These are phyloP conservation scores for Tolypocladium nubicola DNA, from an alignment of 2,329 filamentous ascomycete species.

Conservation along the genomic window DNA sequence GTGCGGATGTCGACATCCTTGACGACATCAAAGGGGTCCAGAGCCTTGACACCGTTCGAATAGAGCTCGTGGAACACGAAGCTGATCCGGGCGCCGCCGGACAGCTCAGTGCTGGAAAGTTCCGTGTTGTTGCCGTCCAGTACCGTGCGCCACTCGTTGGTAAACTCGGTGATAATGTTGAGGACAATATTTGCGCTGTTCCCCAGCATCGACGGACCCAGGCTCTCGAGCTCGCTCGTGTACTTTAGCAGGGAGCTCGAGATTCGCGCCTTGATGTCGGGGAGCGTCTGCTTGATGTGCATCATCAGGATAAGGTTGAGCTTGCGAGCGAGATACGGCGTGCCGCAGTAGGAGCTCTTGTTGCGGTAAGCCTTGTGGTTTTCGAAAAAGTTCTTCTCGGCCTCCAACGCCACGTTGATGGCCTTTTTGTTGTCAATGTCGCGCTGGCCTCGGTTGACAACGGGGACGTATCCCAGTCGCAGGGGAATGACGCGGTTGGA, in stretches of 20 bases:
- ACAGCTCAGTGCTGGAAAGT: slow-evolving; percentile 86
- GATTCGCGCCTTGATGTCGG: slow-evolving; percentile 96
- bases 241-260: slow-evolving; percentile 93
- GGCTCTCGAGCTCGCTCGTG: slow-evolving; percentile 62
- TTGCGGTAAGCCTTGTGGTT: slow-evolving; percentile 98
- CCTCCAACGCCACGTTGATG: slow-evolving; percentile 81
- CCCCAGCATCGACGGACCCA: slow-evolving; percentile 90
- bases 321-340: slow-evolving; percentile 91
- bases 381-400: slow-evolving; percentile 95
- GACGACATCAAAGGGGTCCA: slow-evolving; percentile 94
- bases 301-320: slow-evolving; percentile 99
- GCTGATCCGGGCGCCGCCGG: slow-evolving; percentile 93
- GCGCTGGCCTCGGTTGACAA: slow-evolving; percentile 94
- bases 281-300: slow-evolving; percentile 99
- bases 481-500: slow-evolving; percentile 95
- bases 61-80: slow-evolving; percentile 99
- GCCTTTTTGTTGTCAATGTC: slow-evolving; percentile 98
- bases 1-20: slow-evolving; percentile 97
- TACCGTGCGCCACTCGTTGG: slow-evolving; percentile 93
- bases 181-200: slow-evolving; percentile 95
- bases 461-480: slow-evolving; percentile 88
- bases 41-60: slow-evolving; percentile 91
- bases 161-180: slow-evolving; percentile 98
- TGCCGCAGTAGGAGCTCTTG: slow-evolving; percentile 97
- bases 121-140: slow-evolving; percentile 95